Percentiles rank a stretch among this genome's conserved stretches.
Evolutionary conservation across 768 basidiomycete genomes (phyloP).

Genomic region (Termitomyces sp.): DNA sequence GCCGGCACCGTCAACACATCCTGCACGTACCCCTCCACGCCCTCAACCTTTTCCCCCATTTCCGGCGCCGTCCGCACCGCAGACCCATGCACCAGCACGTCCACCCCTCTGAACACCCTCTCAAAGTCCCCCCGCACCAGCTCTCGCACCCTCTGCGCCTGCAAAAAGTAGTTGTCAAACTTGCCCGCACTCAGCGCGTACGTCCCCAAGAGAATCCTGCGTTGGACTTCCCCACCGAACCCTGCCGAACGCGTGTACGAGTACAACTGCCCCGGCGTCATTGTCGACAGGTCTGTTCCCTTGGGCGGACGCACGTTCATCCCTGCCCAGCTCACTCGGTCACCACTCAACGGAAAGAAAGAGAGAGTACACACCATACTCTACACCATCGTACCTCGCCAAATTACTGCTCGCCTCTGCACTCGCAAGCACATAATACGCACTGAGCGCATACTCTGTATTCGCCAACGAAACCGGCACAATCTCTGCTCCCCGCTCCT

Average conservation of each 20-base stretch:
- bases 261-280: slow-evolving; percentile 46
- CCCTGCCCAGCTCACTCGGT: slow-evolving; percentile 31
- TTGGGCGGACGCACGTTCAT: slow-evolving; percentile 40
- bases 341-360: neutral
- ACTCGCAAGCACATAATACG: slow-evolving; percentile 94
- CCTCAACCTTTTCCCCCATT: slow-evolving; percentile 28
- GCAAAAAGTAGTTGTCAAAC: slow-evolving; percentile 97
- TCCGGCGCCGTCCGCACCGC: slow-evolving; percentile 82
- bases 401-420: slow-evolving; percentile 94
- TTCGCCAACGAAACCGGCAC: slow-evolving; percentile 71
- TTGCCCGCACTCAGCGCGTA: slow-evolving; percentile 91
- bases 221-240: slow-evolving; percentile 84
- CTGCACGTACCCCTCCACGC: slow-evolving; percentile 71
- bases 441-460: slow-evolving; percentile 71
- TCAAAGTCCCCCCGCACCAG: slow-evolving; percentile 73
- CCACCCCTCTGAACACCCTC: slow-evolving; percentile 65
- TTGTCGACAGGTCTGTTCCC: slow-evolving; percentile 39
- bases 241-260: slow-evolving; percentile 62
- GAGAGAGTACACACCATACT: slow-evolving; percentile 53
- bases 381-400: slow-evolving; percentile 84
- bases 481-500: slow-evolving; percentile 58
- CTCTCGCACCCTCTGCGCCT: slow-evolving; percentile 80
- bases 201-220: slow-evolving; percentile 84
- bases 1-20: slow-evolving; percentile 92
- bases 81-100: slow-evolving; percentile 84